Percentiles rank a stretch among this genome's conserved stretches.
phyloP scores from a whole-genome alignment of 1,284 basidiomycete species.

The Termitomyces sp. region DNA sequence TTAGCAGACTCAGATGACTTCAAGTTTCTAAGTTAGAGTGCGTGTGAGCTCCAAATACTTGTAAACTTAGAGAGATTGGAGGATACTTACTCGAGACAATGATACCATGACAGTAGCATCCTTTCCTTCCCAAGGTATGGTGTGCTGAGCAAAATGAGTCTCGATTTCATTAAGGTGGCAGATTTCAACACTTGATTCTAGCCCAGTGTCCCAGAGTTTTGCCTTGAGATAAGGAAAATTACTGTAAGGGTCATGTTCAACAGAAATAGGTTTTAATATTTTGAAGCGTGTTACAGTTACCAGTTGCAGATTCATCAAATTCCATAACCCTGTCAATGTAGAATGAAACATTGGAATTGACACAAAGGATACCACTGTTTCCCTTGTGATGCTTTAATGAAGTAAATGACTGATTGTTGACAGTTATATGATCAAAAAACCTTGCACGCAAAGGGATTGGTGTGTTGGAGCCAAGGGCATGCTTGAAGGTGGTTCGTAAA shows the following conservation, averaged over 20 bases:
- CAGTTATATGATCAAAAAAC: neutral
- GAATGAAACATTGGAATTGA: neutral
- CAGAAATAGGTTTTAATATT: neutral
- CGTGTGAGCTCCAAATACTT: neutral
- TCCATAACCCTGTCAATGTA: neutral
- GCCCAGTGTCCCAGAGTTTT: neutral
- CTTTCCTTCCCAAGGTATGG: neutral
- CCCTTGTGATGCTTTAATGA: neutral
- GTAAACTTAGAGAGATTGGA: neutral
- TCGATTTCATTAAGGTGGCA: neutral
- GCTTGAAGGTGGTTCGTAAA: neutral
- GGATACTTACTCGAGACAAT: neutral
- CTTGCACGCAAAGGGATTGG: neutral
- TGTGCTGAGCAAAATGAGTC: neutral
- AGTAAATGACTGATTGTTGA: neutral
- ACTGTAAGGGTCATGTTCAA: neutral
- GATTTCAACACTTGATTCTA: neutral
- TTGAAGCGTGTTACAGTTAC: neutral
- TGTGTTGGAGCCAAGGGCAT: neutral
- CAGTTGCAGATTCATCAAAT: neutral
- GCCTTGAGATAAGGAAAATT: neutral
- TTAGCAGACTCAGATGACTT: neutral
- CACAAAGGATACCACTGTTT: neutral
- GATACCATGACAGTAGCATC: neutral
- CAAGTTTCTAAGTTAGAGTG: neutral